A percentile compares a stretch with the other conserved stretches of the same genome.
Evolutionary conservation across 208 protist species (phyloP).

Genomic region (Trypanosoma cruzi): DNA sequence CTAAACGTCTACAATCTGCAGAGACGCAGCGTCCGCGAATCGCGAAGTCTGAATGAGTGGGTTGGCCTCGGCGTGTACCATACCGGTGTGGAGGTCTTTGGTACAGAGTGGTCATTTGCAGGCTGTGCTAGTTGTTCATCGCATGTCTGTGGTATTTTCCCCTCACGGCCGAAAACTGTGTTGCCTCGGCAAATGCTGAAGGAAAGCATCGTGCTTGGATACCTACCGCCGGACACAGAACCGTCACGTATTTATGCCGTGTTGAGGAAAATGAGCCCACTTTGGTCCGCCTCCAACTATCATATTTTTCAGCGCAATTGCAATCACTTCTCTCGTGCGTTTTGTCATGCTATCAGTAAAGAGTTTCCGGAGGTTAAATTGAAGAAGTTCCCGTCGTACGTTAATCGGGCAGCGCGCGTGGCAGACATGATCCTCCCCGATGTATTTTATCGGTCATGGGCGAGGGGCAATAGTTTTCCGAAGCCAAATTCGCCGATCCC

Average conservation of each 20-base stretch:
- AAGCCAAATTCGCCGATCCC: no score
- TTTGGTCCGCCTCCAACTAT: conserved; percentile 60
- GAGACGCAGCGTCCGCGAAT: neutral
- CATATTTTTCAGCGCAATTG: conserved; percentile 77
- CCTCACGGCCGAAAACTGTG: conserved; percentile 29
- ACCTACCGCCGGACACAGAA: conserved; percentile 31
- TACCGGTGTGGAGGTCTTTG: conserved; percentile 72
- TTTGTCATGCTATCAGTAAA: conserved; percentile 24
- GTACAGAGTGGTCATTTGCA: conserved; percentile 58
- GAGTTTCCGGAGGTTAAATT: conserved; percentile 19
- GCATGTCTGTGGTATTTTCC: conserved; percentile 31
- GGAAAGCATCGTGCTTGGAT: conserved; percentile 64
- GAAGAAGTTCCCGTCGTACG: conserved; percentile 28
- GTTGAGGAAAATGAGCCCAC: conserved; percentile 26
- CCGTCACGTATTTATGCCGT: conserved; percentile 31
- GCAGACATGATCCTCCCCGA: conserved; percentile 23
- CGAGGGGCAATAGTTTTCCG: neutral
- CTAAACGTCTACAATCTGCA: conserved; percentile 38
- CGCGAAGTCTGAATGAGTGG: conserved; percentile 5
- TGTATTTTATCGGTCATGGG: conserved; percentile 1
- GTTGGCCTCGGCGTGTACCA: conserved; percentile 72
- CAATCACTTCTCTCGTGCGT: conserved; percentile 59
- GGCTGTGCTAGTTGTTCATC: conserved; percentile 31
- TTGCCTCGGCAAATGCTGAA: conserved; percentile 41
- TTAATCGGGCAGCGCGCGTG: conserved; percentile 40